Base-by-base conservation (phyloP, 192 early-diverging fungal genomes). In the Podila verticillata region DNA sequence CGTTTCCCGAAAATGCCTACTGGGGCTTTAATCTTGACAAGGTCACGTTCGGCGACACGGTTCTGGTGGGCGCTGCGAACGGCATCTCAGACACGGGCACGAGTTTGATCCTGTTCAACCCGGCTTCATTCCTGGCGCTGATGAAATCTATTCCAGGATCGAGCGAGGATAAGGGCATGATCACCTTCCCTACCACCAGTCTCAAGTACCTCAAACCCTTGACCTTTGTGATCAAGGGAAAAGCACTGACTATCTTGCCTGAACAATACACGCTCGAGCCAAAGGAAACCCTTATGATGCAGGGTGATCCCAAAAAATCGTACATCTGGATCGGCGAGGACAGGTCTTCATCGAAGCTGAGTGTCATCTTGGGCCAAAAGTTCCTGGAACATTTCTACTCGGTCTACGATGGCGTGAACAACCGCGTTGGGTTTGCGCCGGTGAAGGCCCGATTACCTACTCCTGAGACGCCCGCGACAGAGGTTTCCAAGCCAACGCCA, bases 331-430 rank as follows among this genome's bases (percentile, higher is more conserved):
- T 73, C 57, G 54, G 66, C 1, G 30, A 57, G 56, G 36, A 48
- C 39, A 20, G 4, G 6, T 3, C 51, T 7, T 57, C 36, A 7
- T n/a, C 51, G 8, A 7, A 24, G 7, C 20, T 74, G 22, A 61
- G 39, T 30, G 56, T 77, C 54, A 77, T 77, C 44, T 61, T 77
- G 31, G 74, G 74, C 1, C 74, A 77, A 54, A 70, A 70, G 62
- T 77, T 77, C 61, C 26, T 77, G 58, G 77, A 81, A 64, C 30
- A 67, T 39, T 63, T 26, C 58, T 61, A 66, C 64, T 60, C 72
- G 7, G 60, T 81, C 54, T 74, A 66, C 61, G 72, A 81, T 48
- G 69, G 28, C 22, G 63, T 49, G 22, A 65, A 73, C 48, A 65
- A 54, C 5, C 56, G 71, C 7, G 66, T 81, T 22, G 70, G 72